Conservation (phyloP, 2,329 filamentous ascomycete genomes). For the Fusarium brachygibbosum region DNA sequence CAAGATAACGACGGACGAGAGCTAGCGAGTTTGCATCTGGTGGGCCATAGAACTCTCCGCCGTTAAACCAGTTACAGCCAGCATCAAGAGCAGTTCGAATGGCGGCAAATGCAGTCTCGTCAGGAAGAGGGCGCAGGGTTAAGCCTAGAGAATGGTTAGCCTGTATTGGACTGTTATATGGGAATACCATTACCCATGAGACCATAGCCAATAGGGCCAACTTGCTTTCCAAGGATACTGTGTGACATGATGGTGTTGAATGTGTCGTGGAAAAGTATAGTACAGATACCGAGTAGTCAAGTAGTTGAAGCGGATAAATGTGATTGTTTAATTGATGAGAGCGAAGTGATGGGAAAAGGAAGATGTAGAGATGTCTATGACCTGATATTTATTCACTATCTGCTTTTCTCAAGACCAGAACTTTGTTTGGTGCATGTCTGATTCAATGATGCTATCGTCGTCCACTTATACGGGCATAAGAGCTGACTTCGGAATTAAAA, state of each 20-base stretch:
- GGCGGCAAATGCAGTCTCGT: constrained; percentile 62
- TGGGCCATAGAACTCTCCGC: constrained; percentile 72
- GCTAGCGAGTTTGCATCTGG: constrained; percentile 67
- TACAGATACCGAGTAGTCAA: neutral
- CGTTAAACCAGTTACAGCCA: constrained; percentile 66
- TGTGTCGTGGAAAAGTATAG: neutral
- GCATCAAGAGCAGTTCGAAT: constrained; percentile 64
- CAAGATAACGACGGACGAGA: constrained; percentile 71
- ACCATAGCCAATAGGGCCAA: constrained; percentile 47
- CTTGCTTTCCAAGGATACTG: constrained; percentile 41
- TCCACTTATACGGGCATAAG: constrained; percentile 26
- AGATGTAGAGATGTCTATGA: neutral
- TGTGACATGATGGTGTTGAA: constrained; percentile 39
- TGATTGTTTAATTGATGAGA: neutral
- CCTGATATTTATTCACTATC: constrained; percentile 21
- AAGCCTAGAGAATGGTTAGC: constrained; percentile 37
- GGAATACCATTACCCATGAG: constrained; percentile 45
- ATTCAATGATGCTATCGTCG: constrained; percentile 21
- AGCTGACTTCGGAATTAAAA: constrained; percentile 19
- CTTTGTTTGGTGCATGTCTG: neutral
- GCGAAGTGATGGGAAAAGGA: neutral
- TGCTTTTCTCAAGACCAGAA: neutral
- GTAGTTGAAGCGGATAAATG: neutral
- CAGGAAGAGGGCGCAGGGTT: constrained; percentile 35
- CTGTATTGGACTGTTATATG: constrained; percentile 36